These are phyloP conservation scores for Helianthus tuberosus DNA, from an alignment of 129 eudicot species.

Conservation along the genomic window DNA sequence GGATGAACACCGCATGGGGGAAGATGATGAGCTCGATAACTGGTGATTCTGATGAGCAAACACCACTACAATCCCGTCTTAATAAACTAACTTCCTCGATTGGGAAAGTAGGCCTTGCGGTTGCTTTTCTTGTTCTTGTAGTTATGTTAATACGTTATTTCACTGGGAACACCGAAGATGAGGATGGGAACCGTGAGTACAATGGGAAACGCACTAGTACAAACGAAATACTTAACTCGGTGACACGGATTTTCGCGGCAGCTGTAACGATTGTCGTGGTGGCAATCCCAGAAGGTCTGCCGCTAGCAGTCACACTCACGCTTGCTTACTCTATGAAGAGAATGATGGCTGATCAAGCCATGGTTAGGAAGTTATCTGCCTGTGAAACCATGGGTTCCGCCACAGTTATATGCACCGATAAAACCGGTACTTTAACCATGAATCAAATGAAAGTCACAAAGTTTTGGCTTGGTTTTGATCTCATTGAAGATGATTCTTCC, in stretches of 20 bases:
- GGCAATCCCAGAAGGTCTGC: slow-evolving; percentile 83
- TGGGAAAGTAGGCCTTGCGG: slow-evolving; percentile 72
- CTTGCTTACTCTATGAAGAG: slow-evolving; percentile 86
- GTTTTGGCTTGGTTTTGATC: slow-evolving; percentile 66
- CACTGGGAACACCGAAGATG: slow-evolving; percentile 63
- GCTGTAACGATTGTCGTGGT: slow-evolving; percentile 82
- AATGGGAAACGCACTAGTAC: slow-evolving; percentile 33
- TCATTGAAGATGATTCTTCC: slow-evolving; percentile 30
- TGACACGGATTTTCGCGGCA: slow-evolving; percentile 59
- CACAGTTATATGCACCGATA: slow-evolving; percentile 76
- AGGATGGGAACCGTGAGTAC: slow-evolving; percentile 46
- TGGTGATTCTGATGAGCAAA: slow-evolving; percentile 57
- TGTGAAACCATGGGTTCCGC: slow-evolving; percentile 95
- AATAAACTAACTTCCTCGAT: slow-evolving; percentile 69
- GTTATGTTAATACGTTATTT: slow-evolving; percentile 70
- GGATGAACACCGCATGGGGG: slow-evolving; percentile 83
- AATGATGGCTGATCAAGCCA: slow-evolving; percentile 89
- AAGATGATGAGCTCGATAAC: slow-evolving; percentile 84
- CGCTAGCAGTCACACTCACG: slow-evolving; percentile 85
- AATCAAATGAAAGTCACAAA: slow-evolving; percentile 81
- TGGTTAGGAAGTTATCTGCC: slow-evolving; percentile 82
- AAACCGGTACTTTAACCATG: slow-evolving; percentile 78
- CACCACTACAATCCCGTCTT: slow-evolving; percentile 73
- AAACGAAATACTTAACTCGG: slow-evolving; percentile 51
- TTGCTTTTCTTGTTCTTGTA: slow-evolving; percentile 63